These are phyloP conservation scores for Amaranthus cruentus DNA, from an alignment of 148 eudicot species.

Conservation along the genomic window DNA sequence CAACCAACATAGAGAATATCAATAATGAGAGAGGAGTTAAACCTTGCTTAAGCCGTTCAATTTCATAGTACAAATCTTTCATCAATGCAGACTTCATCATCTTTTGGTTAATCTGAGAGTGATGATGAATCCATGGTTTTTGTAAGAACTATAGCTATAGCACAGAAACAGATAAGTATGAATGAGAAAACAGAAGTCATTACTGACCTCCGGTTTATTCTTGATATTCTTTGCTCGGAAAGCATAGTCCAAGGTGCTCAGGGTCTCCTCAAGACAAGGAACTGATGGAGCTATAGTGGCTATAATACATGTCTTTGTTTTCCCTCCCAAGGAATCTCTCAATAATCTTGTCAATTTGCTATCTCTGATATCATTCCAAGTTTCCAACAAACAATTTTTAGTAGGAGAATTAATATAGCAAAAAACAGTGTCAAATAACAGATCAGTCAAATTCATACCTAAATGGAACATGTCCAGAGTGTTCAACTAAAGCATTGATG, in stretches of 20 bases:
- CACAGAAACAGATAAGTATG: neutral
- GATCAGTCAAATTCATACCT: conserved; percentile 39
- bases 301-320: conserved; percentile 96
- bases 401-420: neutral
- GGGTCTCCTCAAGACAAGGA: conserved; percentile 89
- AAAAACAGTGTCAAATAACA: neutral
- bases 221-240: conserved; percentile 97
- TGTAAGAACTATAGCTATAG: neutral
- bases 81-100: conserved; percentile 97
- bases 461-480: conserved; percentile 92
- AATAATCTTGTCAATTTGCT: conserved; percentile 92
- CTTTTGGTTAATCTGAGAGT: conserved; percentile 82
- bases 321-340: conserved; percentile 98
- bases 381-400: neutral
- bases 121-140: conserved; percentile 10
- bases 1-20: no score
- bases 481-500: conserved; percentile 95
- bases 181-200: conserved; percentile 11
- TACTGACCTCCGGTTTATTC: conserved; percentile 94
- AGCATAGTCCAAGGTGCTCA: conserved; percentile 95
- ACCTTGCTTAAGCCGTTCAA: conserved; percentile 98
- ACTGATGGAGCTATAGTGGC: conserved; percentile 92
- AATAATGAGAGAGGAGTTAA: neutral
- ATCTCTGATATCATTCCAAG: conserved; percentile 47
- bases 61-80: conserved; percentile 88